Evolutionary conservation across 2,329 filamentous ascomycete genomes (phyloP).

Genomic region (Paracoccidioides lutzii): DNA sequence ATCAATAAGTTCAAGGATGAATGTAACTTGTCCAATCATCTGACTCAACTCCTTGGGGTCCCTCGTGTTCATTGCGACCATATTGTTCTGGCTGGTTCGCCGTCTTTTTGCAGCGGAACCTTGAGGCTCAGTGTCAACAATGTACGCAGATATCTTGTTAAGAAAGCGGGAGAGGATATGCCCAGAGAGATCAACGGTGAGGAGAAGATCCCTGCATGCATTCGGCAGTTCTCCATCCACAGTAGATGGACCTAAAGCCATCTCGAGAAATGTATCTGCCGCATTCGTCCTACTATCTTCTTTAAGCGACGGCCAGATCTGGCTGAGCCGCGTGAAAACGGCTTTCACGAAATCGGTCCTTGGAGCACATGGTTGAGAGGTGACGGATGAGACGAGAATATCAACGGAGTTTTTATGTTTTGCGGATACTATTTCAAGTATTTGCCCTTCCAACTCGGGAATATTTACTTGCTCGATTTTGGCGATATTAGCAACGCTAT

Average conservation of each 20-base stretch:
- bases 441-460: conserved; percentile 38
- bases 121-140: conserved; percentile 54
- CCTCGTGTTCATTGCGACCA: conserved; percentile 47
- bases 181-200: conserved; percentile 59
- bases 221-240: conserved; percentile 19
- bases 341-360: conserved; percentile 47
- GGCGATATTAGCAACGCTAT: conserved; percentile 41
- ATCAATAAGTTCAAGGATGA: conserved; percentile 81
- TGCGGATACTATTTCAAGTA: conserved; percentile 41
- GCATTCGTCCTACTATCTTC: conserved; percentile 25
- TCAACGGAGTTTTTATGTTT: conserved; percentile 47
- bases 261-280: conserved; percentile 30
- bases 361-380: conserved; percentile 28
- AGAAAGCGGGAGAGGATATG: conserved; percentile 60
- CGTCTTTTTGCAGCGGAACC: conserved; percentile 66
- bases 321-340: conserved; percentile 55
- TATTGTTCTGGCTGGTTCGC: conserved; percentile 61
- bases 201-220: conserved; percentile 51
- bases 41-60: conserved; percentile 53
- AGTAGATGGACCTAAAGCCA: conserved; percentile 22
- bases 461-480: conserved; percentile 36
- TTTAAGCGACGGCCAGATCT: conserved; percentile 50
- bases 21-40: conserved; percentile 63
- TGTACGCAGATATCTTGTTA: conserved; percentile 58
- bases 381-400: conserved; percentile 40